A percentile compares a stretch with the other conserved stretches of the same genome.
Evolutionary conservation across 306 rosid species (phyloP).

Genomic region (Albizia julibrissin): DNA sequence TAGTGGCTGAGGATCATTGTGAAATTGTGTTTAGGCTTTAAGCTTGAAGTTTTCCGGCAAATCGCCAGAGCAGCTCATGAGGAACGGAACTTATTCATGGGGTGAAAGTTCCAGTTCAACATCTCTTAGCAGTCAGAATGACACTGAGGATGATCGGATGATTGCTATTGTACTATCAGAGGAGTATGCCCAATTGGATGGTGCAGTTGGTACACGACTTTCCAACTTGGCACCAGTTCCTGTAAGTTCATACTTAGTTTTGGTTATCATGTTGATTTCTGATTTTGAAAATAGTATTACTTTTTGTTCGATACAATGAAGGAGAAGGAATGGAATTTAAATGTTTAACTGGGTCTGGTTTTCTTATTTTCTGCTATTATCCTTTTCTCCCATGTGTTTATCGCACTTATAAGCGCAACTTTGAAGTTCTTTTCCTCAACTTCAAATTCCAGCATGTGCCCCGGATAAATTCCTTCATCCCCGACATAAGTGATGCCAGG

Average conservation of each 20-base stretch:
- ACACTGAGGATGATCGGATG: conserved; percentile 74
- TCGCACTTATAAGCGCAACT: background rate
- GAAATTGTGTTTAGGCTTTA: background rate
- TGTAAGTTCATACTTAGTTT: conserved; percentile 38
- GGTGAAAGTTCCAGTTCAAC: conserved; percentile 72
- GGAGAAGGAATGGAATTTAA: conserved; percentile 3
- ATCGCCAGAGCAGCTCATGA: conserved; percentile 31
- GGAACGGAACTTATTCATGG: conserved; percentile 42
- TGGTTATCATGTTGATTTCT: background rate
- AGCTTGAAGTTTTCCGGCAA: conserved; percentile 5
- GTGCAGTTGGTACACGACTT: conserved; percentile 64
- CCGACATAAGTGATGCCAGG: conserved; percentile 70
- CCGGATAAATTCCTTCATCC: conserved; percentile 79
- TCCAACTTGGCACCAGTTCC: conserved; percentile 71
- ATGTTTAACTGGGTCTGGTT: background rate
- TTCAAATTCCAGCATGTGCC: conserved; percentile 73
- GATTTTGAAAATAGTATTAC: background rate
- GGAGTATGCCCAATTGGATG: conserved; percentile 81
- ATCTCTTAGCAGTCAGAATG: conserved; percentile 60
- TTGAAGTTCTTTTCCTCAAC: background rate
- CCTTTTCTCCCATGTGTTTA: background rate
- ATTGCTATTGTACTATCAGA: conserved; percentile 75
- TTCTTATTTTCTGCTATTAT: background rate
- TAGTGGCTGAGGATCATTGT: conserved; percentile 9
- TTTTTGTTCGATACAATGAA: background rate